Evolutionary conservation across 2,329 filamentous ascomycete species (phyloP), one percentile per base, ranked within the genome.

Genomic region (Botryotinia narcissicola): DNA sequence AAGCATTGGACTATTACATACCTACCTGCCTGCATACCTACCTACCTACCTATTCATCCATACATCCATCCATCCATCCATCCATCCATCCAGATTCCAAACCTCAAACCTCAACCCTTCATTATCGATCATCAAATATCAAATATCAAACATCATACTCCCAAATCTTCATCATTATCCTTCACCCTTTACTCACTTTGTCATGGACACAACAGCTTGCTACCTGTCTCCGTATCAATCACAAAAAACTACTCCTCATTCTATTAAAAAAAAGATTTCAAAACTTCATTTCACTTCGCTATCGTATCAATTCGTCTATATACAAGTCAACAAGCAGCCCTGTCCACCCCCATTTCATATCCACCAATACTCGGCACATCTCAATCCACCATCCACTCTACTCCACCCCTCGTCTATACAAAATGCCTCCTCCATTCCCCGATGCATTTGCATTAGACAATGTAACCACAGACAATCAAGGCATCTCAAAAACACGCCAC

Each of bases 281-380:
- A n/a, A 54, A 54, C 48, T 57, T 57, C 35, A 57, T 68, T 32
- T 57, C 64, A 42, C 54, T 40, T 68, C 64, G 64, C 64, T 68
- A 57, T 68, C 64, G 64, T 57, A 68, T 42, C 35, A 68, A 42
- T 32, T 37, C 16, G 54, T 42, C 64, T 57, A 68, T 68, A 25
- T 68, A 68, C 64, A 68, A 68, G 64, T 48, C 22, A 68, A 40
- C 22, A 40, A 12, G 9, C 16, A 42, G 48, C 48, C 25, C 20
- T n/a, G 29, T 51, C 9, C 37, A 42, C 25, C 25, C 25, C 1
- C 12, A 16, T 61, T 5, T 35, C 40, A 42, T 4, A n/a, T n/a
- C 5, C 25, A n/a, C 0, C 48, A 10, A 14, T n/a, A 12, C 7
- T n/a, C 48, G 7, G 8, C n/a, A n/a, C 25, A 42, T 14, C 10